Evolutionary conservation across 148 eudicot species (phyloP).

Genomic region (Arbutus unedo): DNA sequence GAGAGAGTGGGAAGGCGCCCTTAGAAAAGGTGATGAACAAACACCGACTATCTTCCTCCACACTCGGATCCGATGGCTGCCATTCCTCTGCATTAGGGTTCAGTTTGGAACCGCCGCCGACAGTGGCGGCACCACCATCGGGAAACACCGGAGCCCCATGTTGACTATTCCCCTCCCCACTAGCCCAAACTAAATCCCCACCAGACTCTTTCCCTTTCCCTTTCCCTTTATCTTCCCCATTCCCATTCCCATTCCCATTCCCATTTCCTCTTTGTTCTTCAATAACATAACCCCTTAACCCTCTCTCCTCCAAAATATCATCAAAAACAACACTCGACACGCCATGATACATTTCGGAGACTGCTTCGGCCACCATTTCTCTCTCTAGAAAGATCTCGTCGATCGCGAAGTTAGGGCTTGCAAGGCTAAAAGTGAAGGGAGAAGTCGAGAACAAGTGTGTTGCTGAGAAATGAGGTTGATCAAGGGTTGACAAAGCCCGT

Average conservation of each 20-base stretch:
- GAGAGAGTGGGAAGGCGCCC: slow-evolving; percentile 1
- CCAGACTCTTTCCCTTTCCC: background rate
- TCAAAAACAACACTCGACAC: slow-evolving; percentile 9
- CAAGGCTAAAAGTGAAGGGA: background rate
- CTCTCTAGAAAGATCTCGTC: background rate
- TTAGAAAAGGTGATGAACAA: slow-evolving; percentile 18
- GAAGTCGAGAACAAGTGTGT: background rate
- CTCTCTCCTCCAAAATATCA: slow-evolving; percentile 22
- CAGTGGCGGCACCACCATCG: background rate
- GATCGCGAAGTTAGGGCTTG: background rate
- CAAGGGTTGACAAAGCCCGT: background rate
- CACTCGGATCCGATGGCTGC: background rate
- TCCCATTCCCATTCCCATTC: background rate
- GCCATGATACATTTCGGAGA: background rate
- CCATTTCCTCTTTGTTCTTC: background rate
- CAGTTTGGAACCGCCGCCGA: background rate
- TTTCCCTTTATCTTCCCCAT: background rate
- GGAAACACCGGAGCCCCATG: background rate
- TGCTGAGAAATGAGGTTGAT: background rate
- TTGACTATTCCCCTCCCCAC: background rate
- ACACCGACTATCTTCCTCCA: slow-evolving; percentile 5
- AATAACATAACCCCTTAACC: background rate
- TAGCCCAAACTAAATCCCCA: background rate
- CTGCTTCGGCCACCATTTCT: background rate
- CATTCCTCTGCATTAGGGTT: slow-evolving; percentile 20